Conservation (phyloP, 371 early-diverging fungal genomes). For the Nematocida sp. region DNA sequence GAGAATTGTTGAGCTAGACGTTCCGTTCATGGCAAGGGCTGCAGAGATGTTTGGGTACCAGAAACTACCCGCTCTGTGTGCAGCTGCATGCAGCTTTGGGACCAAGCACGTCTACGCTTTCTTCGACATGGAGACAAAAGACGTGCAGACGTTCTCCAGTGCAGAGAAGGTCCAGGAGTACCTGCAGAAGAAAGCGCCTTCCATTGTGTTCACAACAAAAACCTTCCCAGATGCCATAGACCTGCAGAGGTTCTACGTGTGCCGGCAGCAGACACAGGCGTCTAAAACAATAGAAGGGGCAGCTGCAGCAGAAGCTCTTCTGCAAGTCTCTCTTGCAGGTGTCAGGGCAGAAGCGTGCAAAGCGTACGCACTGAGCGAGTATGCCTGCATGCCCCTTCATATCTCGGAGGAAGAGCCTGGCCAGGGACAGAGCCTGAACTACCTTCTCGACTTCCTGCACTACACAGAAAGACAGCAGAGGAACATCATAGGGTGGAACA, state of each 20-base stretch:
- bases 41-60: not conserved
- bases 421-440: not conserved
- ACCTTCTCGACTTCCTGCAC: slow-evolving; percentile 12
- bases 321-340: not conserved
- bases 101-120: slow-evolving; percentile 1
- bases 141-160: not conserved
- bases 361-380: not conserved
- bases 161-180: not conserved
- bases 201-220: not conserved
- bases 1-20: slow-evolving; percentile 23
- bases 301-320: not conserved
- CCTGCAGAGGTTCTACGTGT: not conserved
- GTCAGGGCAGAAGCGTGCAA: not conserved
- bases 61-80: not conserved
- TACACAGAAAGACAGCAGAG: slow-evolving; percentile 12
- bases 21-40: not conserved
- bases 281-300: not conserved
- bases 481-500: slow-evolving; percentile 40
- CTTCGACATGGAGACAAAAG: not conserved
- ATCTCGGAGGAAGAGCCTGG: not conserved
- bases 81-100: not conserved
- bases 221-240: not conserved
- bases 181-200: not conserved
- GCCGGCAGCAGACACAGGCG: not conserved
- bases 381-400: slow-evolving; percentile 6